A percentile compares a stretch with the other conserved stretches of the same genome.
Evolutionary conservation across 2,329 filamentous ascomycete genomes (phyloP).

Genomic region (Aspergillus pseudotamarii): DNA sequence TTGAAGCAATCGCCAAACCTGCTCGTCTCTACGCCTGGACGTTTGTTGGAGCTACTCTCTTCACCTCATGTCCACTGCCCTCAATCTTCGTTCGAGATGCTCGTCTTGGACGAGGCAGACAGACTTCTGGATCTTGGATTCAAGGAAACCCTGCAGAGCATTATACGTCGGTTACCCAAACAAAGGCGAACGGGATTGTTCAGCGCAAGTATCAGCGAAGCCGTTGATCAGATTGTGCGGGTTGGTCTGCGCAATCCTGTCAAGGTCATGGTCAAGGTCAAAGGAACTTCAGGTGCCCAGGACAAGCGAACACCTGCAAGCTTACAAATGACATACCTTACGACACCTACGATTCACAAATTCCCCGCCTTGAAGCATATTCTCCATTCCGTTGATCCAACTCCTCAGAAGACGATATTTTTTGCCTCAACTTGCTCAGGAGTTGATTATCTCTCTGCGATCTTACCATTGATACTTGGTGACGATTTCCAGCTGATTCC

Average conservation of each 20-base stretch:
- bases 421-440: conserved; percentile 93
- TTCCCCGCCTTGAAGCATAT: conserved; percentile 73
- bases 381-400: conserved; percentile 68
- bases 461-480: conserved; percentile 74
- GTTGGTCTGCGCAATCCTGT: conserved; percentile 93
- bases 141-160: conserved; percentile 84
- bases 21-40: conserved; percentile 85
- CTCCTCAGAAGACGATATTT: conserved; percentile 81
- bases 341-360: conserved; percentile 76
- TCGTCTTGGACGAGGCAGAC: conserved; percentile 94
- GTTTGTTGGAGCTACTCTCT: conserved; percentile 82
- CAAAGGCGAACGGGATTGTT: conserved; percentile 92
- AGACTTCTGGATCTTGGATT: conserved; percentile 91
- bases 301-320: conserved; percentile 87
- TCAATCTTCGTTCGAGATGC: conserved; percentile 84
- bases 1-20: conserved; percentile 83
- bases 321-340: conserved; percentile 85
- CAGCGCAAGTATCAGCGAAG: conserved; percentile 93
- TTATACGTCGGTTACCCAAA: conserved; percentile 82
- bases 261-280: conserved; percentile 92
- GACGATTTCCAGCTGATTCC: conserved; percentile 71
- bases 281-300: conserved; percentile 70
- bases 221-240: conserved; percentile 87
- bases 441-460: conserved; percentile 88
- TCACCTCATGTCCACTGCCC: conserved; percentile 87